Evolutionary conservation across 768 basidiomycete genomes (phyloP).

Genomic region (Sarcomyxa edulis): DNA sequence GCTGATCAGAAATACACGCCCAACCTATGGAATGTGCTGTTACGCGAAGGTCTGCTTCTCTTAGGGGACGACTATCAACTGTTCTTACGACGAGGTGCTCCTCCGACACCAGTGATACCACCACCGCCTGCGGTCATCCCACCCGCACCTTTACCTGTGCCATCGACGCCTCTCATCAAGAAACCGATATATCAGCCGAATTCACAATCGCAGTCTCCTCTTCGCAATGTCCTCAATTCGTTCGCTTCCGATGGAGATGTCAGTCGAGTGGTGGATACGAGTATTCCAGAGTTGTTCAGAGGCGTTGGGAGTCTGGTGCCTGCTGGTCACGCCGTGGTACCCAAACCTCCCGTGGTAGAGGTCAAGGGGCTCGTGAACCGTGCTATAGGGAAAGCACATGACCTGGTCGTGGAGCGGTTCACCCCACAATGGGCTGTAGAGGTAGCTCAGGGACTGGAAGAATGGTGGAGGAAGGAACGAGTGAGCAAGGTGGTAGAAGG

Average conservation of each 20-base stretch:
- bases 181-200: slow-evolving; percentile 41
- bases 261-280: slow-evolving; percentile 34
- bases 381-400: background rate
- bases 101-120: slow-evolving; percentile 17
- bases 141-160: slow-evolving; percentile 19
- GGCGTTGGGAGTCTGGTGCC: too few relatives aligned
- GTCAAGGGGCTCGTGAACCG: slow-evolving; percentile 2
- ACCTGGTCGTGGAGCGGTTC: slow-evolving; percentile 10
- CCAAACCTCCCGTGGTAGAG: too few relatives aligned
- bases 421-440: slow-evolving; percentile 27
- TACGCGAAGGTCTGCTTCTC: slow-evolving; percentile 51
- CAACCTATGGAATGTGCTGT: slow-evolving; percentile 57
- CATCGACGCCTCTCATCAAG: slow-evolving; percentile 31
- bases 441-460: slow-evolving; percentile 13
- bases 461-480: slow-evolving; percentile 60
- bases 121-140: slow-evolving; percentile 10
- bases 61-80: slow-evolving; percentile 69
- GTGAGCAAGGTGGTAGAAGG: slow-evolving; percentile 46
- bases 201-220: slow-evolving; percentile 39
- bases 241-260: slow-evolving; percentile 50
- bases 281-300: slow-evolving; percentile 38
- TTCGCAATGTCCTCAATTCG: slow-evolving; percentile 46
- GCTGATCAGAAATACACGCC: slow-evolving; percentile 64
- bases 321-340: too few relatives aligned
- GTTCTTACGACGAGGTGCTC: slow-evolving; percentile 54